phyloP scores from a whole-genome alignment of 805 yeast species.

The Metschnikowia borealis region DNA sequence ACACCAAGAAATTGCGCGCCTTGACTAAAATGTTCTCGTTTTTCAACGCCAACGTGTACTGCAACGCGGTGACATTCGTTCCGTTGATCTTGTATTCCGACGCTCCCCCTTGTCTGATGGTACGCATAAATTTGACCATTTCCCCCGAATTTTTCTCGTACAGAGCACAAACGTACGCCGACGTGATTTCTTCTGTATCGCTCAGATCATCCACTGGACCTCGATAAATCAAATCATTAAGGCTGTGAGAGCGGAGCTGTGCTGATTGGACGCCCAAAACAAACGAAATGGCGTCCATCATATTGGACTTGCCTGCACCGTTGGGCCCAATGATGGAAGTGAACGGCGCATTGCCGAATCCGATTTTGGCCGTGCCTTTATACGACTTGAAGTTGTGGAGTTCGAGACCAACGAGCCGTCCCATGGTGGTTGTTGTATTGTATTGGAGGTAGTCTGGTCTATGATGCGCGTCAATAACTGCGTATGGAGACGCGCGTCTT shows the following conservation, averaged over 20 bases:
- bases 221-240: slow-evolving; percentile 78
- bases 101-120: slow-evolving; percentile 53
- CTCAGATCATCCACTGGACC: slow-evolving; percentile 39
- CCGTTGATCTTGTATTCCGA: slow-evolving; percentile 69
- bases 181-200: slow-evolving; percentile 34
- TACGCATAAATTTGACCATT: slow-evolving; percentile 57
- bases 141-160: slow-evolving; percentile 65
- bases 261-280: slow-evolving; percentile 79
- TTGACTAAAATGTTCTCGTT: slow-evolving; percentile 78
- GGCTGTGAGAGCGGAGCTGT: slow-evolving; percentile 68
- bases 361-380: slow-evolving; percentile 67
- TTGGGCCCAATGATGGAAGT: slow-evolving; percentile 97
- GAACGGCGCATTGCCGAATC: slow-evolving; percentile 79
- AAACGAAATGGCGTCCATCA: slow-evolving; percentile 96
- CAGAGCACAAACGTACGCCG: slow-evolving; percentile 74
- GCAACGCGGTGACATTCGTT: slow-evolving; percentile 53
- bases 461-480: neutral
- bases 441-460: too few species aligned
- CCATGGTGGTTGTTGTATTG: slow-evolving; percentile 49
- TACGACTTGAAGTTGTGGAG: slow-evolving; percentile 89
- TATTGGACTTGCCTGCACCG: slow-evolving; percentile 95
- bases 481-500: neutral
- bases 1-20: slow-evolving; percentile 88
- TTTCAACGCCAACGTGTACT: slow-evolving; percentile 64
- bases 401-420: slow-evolving; percentile 74